phyloP scores from a whole-genome alignment of 176 grass and related monocot species.

The Ampelocalamus luodianensis region DNA sequence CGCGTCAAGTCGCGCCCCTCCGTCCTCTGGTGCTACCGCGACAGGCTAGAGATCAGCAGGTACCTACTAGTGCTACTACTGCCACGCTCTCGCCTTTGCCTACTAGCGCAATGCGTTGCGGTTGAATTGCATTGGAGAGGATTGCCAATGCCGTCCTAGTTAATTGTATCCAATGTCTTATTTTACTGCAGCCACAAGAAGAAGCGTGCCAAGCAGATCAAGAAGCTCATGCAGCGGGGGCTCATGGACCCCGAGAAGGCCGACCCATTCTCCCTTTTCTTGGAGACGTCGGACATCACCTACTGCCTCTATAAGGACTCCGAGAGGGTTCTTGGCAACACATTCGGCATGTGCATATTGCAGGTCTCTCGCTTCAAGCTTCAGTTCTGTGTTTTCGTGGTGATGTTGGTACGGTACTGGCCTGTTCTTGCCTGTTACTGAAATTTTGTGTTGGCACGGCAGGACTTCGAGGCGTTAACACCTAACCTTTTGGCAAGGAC shows the following conservation, averaged over 20 bases:
- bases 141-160: background rate
- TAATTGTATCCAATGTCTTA: background rate
- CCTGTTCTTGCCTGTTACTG: background rate
- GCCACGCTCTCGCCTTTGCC: background rate
- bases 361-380: slow-evolving; percentile 49
- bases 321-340: slow-evolving; percentile 90
- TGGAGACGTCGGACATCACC: slow-evolving; percentile 80
- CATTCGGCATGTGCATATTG: slow-evolving; percentile 97
- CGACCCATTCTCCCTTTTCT: slow-evolving; percentile 85
- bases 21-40: slow-evolving; percentile 93
- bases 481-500: slow-evolving; percentile 88
- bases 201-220: slow-evolving; percentile 94
- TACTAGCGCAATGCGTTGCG: background rate
- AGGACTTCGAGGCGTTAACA: slow-evolving; percentile 95
- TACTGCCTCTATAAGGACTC: slow-evolving; percentile 91
- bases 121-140: background rate
- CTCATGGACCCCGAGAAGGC: slow-evolving; percentile 93
- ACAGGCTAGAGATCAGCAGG: slow-evolving; percentile 96
- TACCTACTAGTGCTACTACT: background rate
- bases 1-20: slow-evolving; percentile 71
- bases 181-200: slow-evolving; percentile 65
- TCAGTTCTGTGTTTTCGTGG: background rate
- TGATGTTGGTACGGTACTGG: background rate
- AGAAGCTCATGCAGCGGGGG: slow-evolving; percentile 83
- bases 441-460: slow-evolving; percentile 16